A percentile compares a stretch with the other conserved stretches of the same genome.
Evolutionary conservation across 345 rosid genomes (phyloP).

Genomic region (Ceriops zippeliana): DNA sequence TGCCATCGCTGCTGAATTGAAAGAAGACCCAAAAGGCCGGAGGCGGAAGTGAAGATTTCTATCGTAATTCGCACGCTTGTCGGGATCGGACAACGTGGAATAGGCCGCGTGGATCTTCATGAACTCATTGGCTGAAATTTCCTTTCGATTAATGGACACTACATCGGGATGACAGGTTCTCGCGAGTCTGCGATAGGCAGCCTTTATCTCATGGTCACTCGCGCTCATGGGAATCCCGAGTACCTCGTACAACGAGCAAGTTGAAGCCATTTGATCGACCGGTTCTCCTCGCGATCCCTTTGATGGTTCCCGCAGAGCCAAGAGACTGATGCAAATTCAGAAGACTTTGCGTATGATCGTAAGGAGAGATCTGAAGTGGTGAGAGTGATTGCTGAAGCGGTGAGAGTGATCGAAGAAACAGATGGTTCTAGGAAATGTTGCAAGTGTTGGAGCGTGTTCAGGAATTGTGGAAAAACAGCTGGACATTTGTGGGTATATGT

Average conservation of each 20-base stretch:
- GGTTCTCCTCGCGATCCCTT: not conserved
- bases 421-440: not conserved
- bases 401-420: not conserved
- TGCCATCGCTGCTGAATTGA: constrained; percentile 19
- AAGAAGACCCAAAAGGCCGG: constrained; percentile 19
- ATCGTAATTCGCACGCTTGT: constrained; percentile 50
- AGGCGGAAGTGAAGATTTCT: constrained; percentile 21
- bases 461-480: not conserved
- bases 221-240: constrained; percentile 49
- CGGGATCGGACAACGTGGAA: constrained; percentile 51
- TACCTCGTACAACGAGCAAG: constrained; percentile 44
- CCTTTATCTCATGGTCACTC: constrained; percentile 39
- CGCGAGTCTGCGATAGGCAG: constrained; percentile 56
- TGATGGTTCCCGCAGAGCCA: not conserved
- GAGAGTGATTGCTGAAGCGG: not conserved
- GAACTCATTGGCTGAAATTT: constrained; percentile 42
- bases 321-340: not conserved
- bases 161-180: constrained; percentile 59
- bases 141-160: constrained; percentile 37
- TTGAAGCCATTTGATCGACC: constrained; percentile 17
- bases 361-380: not conserved
- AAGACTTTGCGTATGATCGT: not conserved
- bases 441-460: not conserved
- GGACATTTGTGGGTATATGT: not conserved
- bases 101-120: constrained; percentile 52